These are phyloP conservation scores for Penicillium pancosmium DNA, from an alignment of 495 filamentous ascomycete genomes.

Conservation along the genomic window DNA sequence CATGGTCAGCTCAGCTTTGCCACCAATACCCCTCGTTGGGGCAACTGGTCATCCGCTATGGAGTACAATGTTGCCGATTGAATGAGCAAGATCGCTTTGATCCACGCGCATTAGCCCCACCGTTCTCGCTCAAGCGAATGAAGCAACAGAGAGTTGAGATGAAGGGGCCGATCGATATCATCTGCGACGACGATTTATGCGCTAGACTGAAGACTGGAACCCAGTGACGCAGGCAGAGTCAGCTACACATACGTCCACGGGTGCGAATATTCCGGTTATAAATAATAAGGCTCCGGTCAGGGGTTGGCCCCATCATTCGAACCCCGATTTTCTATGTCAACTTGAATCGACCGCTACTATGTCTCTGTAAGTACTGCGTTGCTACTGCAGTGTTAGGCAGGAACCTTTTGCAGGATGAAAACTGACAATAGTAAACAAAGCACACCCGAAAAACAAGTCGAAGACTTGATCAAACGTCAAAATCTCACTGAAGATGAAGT, in stretches of 20 bases:
- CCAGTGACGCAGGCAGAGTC: conserved; percentile 6
- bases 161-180: conserved; percentile 10
- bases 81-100: neutral
- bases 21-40: neutral
- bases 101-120: conserved; percentile 2
- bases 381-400: too few species aligned
- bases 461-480: conserved; percentile 11
- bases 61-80: neutral
- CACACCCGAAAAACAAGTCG: conserved; percentile 20
- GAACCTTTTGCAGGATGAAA: neutral
- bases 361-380: neutral
- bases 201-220: too few species aligned
- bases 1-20: neutral
- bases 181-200: conserved; percentile 2
- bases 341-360: neutral
- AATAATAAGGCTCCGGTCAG: neutral
- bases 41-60: neutral
- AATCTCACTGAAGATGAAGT: conserved; percentile 16
- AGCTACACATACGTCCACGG: neutral
- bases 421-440: conserved; percentile 7
- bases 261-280: neutral
- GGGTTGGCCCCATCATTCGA: neutral
- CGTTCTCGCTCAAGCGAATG: conserved; percentile 4
- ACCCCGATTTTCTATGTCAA: neutral
- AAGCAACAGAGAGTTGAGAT: neutral